A percentile compares a stretch with the other conserved stretches of the same genome.
Conservation (phyloP, 2,329 filamentous ascomycete genomes). For the Cladosporium phlei region DNA sequence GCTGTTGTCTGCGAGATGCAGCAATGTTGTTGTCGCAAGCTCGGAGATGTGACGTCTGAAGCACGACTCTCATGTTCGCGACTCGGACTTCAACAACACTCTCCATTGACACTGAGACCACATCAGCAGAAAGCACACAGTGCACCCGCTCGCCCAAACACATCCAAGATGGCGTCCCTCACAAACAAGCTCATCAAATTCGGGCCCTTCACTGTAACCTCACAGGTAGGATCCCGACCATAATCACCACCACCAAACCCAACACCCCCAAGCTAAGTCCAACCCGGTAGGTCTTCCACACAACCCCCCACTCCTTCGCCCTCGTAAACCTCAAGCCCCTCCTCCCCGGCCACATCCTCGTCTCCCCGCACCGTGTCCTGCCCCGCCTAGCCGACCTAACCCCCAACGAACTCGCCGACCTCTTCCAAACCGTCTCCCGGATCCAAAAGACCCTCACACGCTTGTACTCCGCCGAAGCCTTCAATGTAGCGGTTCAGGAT, state of each 20-base stretch:
- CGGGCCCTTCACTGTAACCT: conserved; percentile 42
- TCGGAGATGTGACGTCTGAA: no score
- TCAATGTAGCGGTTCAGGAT: conserved; percentile 96
- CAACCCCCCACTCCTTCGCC: conserved; percentile 73
- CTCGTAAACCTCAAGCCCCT: conserved; percentile 95
- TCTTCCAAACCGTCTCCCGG: conserved; percentile 72
- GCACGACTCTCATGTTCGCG: no score
- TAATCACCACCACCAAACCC: neutral
- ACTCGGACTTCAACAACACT: no score
- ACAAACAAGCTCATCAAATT: conserved; percentile 40
- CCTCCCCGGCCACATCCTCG: conserved; percentile 84
- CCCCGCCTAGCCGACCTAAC: conserved; percentile 72
- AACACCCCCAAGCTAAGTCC: conserved; percentile 8
- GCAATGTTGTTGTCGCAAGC: no score
- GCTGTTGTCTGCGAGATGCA: no score
- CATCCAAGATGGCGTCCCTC: conserved; percentile 26
- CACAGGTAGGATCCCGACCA: conserved; percentile 31
- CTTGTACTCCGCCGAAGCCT: conserved; percentile 61
- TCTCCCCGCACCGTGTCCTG: conserved; percentile 66
- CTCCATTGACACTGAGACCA: no score
- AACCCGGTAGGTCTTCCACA: conserved; percentile 70
- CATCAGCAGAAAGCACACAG: no score
- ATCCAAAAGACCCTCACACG: conserved; percentile 70
- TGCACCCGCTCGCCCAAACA: no score
- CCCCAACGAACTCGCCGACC: conserved; percentile 67